Evolutionary conservation across 352 stramenopile genomes (phyloP), one percentile per base, ranked within the genome.

Genomic region (Phytopythium delawarense): DNA sequence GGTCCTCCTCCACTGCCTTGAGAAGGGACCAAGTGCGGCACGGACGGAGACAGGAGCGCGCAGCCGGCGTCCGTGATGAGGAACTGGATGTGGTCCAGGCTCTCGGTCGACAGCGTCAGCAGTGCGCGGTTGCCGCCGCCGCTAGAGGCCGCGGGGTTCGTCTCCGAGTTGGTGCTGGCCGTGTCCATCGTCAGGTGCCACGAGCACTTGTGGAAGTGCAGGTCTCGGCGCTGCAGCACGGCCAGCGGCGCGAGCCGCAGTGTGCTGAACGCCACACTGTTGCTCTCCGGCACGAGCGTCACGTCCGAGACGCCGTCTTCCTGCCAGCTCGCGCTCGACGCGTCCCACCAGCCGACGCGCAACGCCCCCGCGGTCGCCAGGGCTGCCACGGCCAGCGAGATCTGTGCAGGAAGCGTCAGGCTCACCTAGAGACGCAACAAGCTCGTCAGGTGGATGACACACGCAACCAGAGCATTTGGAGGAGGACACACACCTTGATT

Each of bases 231-330:
- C 42, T 89, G 79, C 1, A 94, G 71, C 30, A 90, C 69, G 1
- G 84, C 84, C 20, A 91, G 64, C 42, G 91, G 78, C 52, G 82
- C 89, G 28, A 92, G 72, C n/a, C 83, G 78, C 66, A 92, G 78
- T 2, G 82, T 91, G 32, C 72, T 89, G 67, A 94, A 92, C 55
- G 61, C 86, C 25, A 94, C 66, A 5, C 72, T 66, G 59, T 81
- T 82, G 0, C 75, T 89, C 32, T 92, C 81, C 25, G 76, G 59
- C 54, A 81, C 64, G 53, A 84, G 84, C 0, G 74, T 37, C 13
- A 92, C 65, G 21, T 92, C 84, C 4, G 74, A 81, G 56, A 94
- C 76, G n/a, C 84, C 84, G 53, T 94, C 84, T 67, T 94, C 80
- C 44, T 88, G 70, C 84, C 82, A 92, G 53, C 60, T 71, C 62